Conservation (phyloP, 83 land plant genomes). For the Diphasiastrum complanatum region DNA sequence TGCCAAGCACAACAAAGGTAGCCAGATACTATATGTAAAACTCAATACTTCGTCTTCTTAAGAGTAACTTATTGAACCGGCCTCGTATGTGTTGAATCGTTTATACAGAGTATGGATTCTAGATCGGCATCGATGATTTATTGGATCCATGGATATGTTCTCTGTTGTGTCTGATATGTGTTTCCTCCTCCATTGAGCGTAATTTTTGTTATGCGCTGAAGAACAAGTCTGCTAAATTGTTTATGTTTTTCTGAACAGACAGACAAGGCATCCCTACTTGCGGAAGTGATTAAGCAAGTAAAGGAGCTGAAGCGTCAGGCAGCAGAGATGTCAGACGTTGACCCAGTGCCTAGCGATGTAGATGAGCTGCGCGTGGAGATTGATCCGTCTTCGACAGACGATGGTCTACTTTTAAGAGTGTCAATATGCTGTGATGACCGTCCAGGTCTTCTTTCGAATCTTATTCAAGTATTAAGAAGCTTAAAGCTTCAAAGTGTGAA, state of each 20-base stretch:
- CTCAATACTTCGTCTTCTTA: too few relatives aligned
- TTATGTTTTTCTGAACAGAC: slow-evolving; percentile 30
- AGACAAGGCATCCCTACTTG: slow-evolving; percentile 82
- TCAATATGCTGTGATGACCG: slow-evolving; percentile 81
- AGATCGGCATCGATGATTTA: too few relatives aligned
- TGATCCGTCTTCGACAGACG: slow-evolving; percentile 34
- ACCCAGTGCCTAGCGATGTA: slow-evolving; percentile 53
- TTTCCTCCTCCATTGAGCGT: too few relatives aligned
- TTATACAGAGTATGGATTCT: too few relatives aligned
- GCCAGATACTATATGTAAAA: too few relatives aligned
- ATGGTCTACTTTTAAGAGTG: slow-evolving; percentile 43
- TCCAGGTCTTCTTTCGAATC: slow-evolving; percentile 64
- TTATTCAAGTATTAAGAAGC: slow-evolving; percentile 52
- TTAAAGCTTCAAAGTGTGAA: slow-evolving; percentile 48
- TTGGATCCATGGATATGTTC: too few relatives aligned
- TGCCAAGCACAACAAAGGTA: too few relatives aligned
- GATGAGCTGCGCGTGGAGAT: slow-evolving; percentile 56
- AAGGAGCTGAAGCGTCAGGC: slow-evolving; percentile 75
- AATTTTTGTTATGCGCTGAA: too few relatives aligned
- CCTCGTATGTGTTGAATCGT: too few relatives aligned
- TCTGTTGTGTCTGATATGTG: too few relatives aligned
- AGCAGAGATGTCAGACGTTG: slow-evolving; percentile 52
- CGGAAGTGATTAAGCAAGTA: slow-evolving; percentile 75
- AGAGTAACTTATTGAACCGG: too few relatives aligned
- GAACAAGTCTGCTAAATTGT: too few relatives aligned